Base-by-base conservation (phyloP, 495 filamentous ascomycete genomes). In the Bacidia gigantensis region DNA sequence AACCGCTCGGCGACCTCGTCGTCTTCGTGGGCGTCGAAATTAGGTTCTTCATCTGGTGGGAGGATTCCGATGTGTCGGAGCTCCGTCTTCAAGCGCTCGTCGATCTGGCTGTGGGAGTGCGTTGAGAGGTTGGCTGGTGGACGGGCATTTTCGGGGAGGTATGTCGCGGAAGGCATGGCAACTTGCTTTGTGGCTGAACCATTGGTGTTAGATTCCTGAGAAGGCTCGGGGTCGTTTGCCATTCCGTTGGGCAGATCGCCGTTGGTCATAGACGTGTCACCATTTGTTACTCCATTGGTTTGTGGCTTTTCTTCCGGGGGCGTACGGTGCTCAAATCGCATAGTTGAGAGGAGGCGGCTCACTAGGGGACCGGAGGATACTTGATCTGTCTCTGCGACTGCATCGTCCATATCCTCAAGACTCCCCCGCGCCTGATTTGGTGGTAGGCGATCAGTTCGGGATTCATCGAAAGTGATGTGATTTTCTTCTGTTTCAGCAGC, bases 51-150 rank as follows among this genome's bases (percentile, higher is more conserved):
- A 17, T 84, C 83, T 5, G 80, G 71, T 1, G 84, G 76, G 20
- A 96, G 71, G 65, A 99, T 86, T 42, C 92, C 93, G 40, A 95
- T 86, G 66, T 95, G 84, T n/a, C 86, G 83, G 39, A 97, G 82
- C 61, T 99, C 92, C 45, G 83, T 80, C 68, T 93, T 85, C 46
- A 92, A 72, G 44, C 93, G 86, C 59, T 93, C 86, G 62, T 97
- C 93, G 11, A 96, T 74, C 57, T 87, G 81, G 2, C 74, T 68
- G 62, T 93, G 88, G 64, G 95, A 88, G 20, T 89, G 74, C 57
- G 87, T 87, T 17, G 49, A 46, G 39, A 51, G 52, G 49, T 41
- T 55, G 12, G 72, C 70, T 3, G 70, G 67, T n/a, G 41, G 5
- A 0, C 72, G 66, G 50, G 78, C 83, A 67, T 78, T 80, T 41